phyloP scores from a whole-genome alignment of 768 basidiomycete genomes.

The Lentinula guzmanii region DNA sequence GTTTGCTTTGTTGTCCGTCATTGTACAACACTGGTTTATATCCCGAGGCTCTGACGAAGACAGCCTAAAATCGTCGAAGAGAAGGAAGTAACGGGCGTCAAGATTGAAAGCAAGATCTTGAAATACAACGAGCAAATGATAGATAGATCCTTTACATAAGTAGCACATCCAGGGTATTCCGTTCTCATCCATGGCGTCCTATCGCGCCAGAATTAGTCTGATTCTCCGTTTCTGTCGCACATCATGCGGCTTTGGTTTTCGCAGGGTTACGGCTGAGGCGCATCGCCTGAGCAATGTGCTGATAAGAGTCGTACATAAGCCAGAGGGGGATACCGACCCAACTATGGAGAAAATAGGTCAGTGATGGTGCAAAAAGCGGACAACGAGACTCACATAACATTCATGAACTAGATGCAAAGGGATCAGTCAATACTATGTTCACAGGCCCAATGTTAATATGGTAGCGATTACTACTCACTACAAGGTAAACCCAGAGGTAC shows the following conservation, averaged over 20 bases:
- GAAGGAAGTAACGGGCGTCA: not conserved
- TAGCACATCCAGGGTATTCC: no score
- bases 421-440: not conserved
- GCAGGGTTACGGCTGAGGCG: conserved; percentile 29
- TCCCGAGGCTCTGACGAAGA: no score
- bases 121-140: not conserved
- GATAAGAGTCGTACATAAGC: conserved; percentile 77
- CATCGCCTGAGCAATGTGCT: conserved; percentile 57
- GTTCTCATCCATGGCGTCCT: no score
- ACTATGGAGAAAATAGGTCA: conserved; percentile 27
- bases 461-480: conserved; percentile 47
- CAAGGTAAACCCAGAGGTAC: conserved; percentile 76
- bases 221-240: no score
- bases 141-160: no score
- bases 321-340: conserved; percentile 77
- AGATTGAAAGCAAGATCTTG: not conserved
- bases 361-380: not conserved
- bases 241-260: conserved; percentile 24
- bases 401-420: conserved; percentile 61
- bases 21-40: no score
- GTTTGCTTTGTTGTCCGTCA: not conserved
- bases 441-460: not conserved
- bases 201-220: no score
- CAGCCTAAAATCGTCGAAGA: no score
- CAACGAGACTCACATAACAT: conserved; percentile 51